Conservation (phyloP, 306 rosid genomes). For the Sesbania bispinosa region DNA sequence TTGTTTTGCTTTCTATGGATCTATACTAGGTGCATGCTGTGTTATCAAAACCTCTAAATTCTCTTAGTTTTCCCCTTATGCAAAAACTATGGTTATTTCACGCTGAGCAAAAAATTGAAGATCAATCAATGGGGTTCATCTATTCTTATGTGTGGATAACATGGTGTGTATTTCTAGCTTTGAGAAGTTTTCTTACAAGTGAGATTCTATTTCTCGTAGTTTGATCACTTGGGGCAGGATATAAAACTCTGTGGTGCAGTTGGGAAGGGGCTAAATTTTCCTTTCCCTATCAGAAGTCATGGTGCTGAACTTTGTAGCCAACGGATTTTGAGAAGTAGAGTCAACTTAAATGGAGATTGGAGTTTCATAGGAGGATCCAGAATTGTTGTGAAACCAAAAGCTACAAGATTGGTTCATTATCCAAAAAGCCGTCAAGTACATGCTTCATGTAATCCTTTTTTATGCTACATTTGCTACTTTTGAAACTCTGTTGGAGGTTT, state of each 20-base stretch:
- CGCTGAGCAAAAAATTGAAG: not conserved
- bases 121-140: not conserved
- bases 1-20: slow-evolving; percentile 7
- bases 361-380: slow-evolving; percentile 80
- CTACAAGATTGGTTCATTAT: slow-evolving; percentile 33
- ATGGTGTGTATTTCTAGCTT: slow-evolving; percentile 14
- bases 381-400: slow-evolving; percentile 48
- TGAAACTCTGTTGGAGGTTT: not conserved
- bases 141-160: not conserved
- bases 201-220: slow-evolving; percentile 31
- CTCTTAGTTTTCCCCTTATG: not conserved
- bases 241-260: slow-evolving; percentile 29
- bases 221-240: slow-evolving; percentile 46
- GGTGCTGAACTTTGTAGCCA: slow-evolving; percentile 39
- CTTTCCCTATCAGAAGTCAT: slow-evolving; percentile 38
- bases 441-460: slow-evolving; percentile 67
- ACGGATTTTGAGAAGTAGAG: slow-evolving; percentile 20
- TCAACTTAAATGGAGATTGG: slow-evolving; percentile 47
- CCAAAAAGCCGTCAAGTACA: slow-evolving; percentile 41
- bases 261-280: slow-evolving; percentile 32
- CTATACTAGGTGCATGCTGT: not conserved
- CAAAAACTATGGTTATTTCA: not conserved
- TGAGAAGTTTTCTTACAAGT: slow-evolving; percentile 8
- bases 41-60: slow-evolving; percentile 4
- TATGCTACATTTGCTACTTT: not conserved